Evolutionary conservation across 805 yeast species (phyloP).

Genomic region (Candida tammaniensis): DNA sequence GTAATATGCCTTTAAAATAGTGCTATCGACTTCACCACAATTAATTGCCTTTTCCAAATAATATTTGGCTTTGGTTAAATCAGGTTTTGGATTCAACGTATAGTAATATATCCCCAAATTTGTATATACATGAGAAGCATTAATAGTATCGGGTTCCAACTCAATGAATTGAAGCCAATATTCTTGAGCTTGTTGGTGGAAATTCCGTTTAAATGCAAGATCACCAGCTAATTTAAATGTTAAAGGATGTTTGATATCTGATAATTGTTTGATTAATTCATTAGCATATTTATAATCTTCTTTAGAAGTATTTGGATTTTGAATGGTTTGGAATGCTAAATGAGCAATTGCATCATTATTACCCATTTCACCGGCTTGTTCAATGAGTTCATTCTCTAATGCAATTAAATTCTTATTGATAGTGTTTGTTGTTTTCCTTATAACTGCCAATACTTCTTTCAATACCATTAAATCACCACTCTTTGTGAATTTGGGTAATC

Average conservation of each 20-base stretch:
- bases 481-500: slow-evolving; percentile 45
- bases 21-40: slow-evolving; percentile 60
- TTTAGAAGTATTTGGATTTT: slow-evolving; percentile 18
- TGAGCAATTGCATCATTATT: slow-evolving; percentile 77
- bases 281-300: slow-evolving; percentile 68
- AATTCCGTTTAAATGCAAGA: slow-evolving; percentile 52
- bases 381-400: slow-evolving; percentile 72
- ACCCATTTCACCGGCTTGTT: slow-evolving; percentile 80
- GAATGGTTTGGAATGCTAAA: slow-evolving; percentile 63
- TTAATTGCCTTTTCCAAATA: slow-evolving; percentile 60
- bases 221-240: slow-evolving; percentile 81
- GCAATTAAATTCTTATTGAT: slow-evolving; percentile 53
- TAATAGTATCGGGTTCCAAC: slow-evolving; percentile 53
- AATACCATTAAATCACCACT: slow-evolving; percentile 65
- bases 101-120: slow-evolving; percentile 63
- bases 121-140: slow-evolving; percentile 71
- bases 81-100: slow-evolving; percentile 37
- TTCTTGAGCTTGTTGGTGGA: slow-evolving; percentile 51
- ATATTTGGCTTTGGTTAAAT: slow-evolving; percentile 51
- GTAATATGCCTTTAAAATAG: slow-evolving; percentile 68
- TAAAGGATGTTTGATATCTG: slow-evolving; percentile 64
- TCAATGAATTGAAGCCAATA: slow-evolving; percentile 59
- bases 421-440: slow-evolving; percentile 59
- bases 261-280: slow-evolving; percentile 53
- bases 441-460: slow-evolving; percentile 61